phyloP scores from a whole-genome alignment of 2,329 filamentous ascomycete genomes.

The Pestalotiopsis sp. region DNA sequence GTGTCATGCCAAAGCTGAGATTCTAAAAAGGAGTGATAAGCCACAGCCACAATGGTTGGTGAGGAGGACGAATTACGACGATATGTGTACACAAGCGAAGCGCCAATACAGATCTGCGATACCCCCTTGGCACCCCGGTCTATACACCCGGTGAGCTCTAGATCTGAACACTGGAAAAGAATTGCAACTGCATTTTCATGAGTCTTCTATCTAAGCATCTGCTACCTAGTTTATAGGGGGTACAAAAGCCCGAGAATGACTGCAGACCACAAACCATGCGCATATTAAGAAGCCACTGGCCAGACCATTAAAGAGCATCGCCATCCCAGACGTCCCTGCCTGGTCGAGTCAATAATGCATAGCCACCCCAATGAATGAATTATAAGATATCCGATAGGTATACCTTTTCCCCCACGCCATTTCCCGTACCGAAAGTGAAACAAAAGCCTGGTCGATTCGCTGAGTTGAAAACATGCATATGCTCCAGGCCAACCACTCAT shows the following conservation, averaged over 20 bases:
- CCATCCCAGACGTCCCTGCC: not conserved
- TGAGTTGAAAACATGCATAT: not conserved
- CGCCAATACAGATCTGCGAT: not conserved
- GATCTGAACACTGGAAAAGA: not conserved
- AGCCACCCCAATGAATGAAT: not conserved
- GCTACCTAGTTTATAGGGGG: not conserved
- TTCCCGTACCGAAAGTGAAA: not conserved
- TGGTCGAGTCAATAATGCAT: not conserved
- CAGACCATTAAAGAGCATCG: not conserved
- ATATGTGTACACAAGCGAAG: slow-evolving; percentile 8
- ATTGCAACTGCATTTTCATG: not conserved
- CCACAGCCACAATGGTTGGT: not conserved
- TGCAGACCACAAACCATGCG: not conserved
- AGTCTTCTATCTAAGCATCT: not conserved
- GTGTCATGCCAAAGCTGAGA: slow-evolving; percentile 83
- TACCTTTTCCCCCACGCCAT: not conserved
- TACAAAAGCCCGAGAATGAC: not conserved
- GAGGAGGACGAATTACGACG: slow-evolving; percentile 1
- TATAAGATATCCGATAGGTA: not conserved
- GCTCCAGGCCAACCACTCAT: no score
- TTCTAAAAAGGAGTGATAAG: slow-evolving; percentile 54
- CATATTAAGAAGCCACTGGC: not conserved
- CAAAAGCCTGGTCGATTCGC: not conserved
- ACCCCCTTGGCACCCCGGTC: not conserved
- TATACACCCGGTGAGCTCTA: not conserved